Conservation (phyloP, 495 filamentous ascomycete genomes). For the Bacidia rubella region DNA sequence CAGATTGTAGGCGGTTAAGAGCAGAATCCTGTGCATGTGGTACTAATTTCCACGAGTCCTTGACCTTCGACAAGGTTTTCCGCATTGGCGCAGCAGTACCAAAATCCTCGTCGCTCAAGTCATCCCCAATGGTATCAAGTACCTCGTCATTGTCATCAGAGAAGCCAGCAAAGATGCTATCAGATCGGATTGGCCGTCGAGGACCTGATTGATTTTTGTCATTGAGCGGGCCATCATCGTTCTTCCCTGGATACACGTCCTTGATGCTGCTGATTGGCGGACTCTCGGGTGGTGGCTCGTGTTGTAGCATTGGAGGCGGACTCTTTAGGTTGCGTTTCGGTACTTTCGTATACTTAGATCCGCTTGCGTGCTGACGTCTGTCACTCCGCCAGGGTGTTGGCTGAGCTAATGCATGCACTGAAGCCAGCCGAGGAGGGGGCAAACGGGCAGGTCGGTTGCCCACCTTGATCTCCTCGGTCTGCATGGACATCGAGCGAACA, state of each 20-base stretch:
- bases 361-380: slow-evolving; percentile 15
- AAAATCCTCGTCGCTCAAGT: slow-evolving; percentile 45
- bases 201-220: slow-evolving; percentile 41
- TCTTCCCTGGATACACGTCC: slow-evolving; percentile 67
- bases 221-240: slow-evolving; percentile 68
- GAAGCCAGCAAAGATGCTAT: slow-evolving; percentile 78
- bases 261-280: slow-evolving; percentile 15
- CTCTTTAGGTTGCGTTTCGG: slow-evolving; percentile 4
- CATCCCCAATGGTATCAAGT: slow-evolving; percentile 25
- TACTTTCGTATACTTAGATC: slow-evolving; percentile 7
- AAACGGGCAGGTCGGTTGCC: slow-evolving; percentile 61
- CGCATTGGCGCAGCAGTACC: slow-evolving; percentile 52
- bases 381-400: slow-evolving; percentile 36
- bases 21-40: slow-evolving; percentile 6
- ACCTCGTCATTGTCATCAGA: slow-evolving; percentile 45
- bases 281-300: slow-evolving; percentile 1
- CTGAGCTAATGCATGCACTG: slow-evolving; percentile 51
- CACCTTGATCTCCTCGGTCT: slow-evolving; percentile 78
- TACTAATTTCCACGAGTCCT: slow-evolving; percentile 20
- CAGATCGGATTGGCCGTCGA: slow-evolving; percentile 58
- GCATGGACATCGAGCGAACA: slow-evolving; percentile 44
- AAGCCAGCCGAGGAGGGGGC: slow-evolving; percentile 62
- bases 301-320: slow-evolving; percentile 5
- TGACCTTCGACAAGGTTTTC: slow-evolving; percentile 22
- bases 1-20: background rate